These are phyloP conservation scores for Hortaea werneckii DNA, from an alignment of 2,329 filamentous ascomycete genomes.

Conservation along the genomic window DNA sequence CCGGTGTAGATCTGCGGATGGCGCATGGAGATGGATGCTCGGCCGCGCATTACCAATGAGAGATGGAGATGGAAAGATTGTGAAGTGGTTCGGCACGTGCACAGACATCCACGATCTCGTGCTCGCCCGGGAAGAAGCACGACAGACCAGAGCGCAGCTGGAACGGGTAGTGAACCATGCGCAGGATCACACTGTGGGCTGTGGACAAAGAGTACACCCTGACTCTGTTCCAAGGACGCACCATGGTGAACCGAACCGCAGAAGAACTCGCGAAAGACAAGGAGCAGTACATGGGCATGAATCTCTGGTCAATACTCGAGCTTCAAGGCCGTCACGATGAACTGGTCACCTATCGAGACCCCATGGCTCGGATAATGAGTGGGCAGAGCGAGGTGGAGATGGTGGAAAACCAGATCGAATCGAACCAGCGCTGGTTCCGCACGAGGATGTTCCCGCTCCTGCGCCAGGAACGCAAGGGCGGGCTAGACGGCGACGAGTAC, in stretches of 20 bases:
- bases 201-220: conserved; percentile 53
- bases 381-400: conserved; percentile 51
- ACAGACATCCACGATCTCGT: conserved; percentile 71
- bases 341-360: conserved; percentile 37
- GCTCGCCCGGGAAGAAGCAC: conserved; percentile 55
- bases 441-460: conserved; percentile 61
- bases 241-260: conserved; percentile 23
- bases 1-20: conserved; percentile 54
- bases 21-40: conserved; percentile 70
- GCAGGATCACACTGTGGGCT: conserved; percentile 64
- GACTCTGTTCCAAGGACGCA: conserved; percentile 58
- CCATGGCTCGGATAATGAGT: conserved; percentile 55
- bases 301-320: conserved; percentile 55
- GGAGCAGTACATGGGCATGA: conserved; percentile 42
- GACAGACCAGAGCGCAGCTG: conserved; percentile 58
- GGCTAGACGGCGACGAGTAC: conserved; percentile 40
- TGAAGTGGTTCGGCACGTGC: conserved; percentile 74
- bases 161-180: conserved; percentile 64
- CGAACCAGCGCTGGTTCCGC: conserved; percentile 56
- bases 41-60: conserved; percentile 57
- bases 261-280: conserved; percentile 4
- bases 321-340: conserved; percentile 22
- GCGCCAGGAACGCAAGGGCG: conserved; percentile 44
- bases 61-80: conserved; percentile 56
- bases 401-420: conserved; percentile 50